phyloP scores from a whole-genome alignment of 2,329 filamentous ascomycete species.

The Epichloe uncinata region DNA sequence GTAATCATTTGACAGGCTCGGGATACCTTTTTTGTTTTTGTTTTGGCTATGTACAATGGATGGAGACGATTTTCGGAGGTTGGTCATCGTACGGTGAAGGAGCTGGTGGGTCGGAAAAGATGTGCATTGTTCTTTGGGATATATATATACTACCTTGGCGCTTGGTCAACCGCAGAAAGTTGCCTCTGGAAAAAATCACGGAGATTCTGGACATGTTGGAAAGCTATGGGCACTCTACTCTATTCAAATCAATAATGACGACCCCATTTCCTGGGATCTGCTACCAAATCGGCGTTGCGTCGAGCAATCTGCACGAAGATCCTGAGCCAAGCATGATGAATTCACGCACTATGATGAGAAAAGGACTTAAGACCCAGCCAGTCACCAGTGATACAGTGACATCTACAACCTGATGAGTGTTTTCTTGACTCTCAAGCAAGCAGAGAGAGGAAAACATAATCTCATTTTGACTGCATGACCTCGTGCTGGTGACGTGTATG shows the following conservation, averaged over 20 bases:
- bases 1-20: neutral
- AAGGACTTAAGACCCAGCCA: no score
- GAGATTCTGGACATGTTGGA: neutral
- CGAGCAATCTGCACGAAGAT: no score
- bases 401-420: no score
- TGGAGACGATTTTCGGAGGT: neutral
- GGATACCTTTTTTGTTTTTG: neutral
- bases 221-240: neutral
- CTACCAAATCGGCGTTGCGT: no score
- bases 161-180: neutral
- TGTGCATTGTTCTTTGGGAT: neutral
- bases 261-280: neutral
- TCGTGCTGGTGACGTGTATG: no score
- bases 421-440: no score
- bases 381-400: no score
- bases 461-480: no score
- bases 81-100: neutral
- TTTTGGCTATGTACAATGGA: neutral
- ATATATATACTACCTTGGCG: neutral
- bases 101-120: neutral
- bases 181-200: neutral
- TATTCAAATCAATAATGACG: neutral
- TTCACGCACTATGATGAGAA: no score
- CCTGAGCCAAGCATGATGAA: no score
- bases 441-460: no score